Percentiles rank a stretch among this genome's conserved stretches.
Evolutionary conservation across 2,329 filamentous ascomycete genomes (phyloP).

Genomic region (Pseudogymnoascus sp.): DNA sequence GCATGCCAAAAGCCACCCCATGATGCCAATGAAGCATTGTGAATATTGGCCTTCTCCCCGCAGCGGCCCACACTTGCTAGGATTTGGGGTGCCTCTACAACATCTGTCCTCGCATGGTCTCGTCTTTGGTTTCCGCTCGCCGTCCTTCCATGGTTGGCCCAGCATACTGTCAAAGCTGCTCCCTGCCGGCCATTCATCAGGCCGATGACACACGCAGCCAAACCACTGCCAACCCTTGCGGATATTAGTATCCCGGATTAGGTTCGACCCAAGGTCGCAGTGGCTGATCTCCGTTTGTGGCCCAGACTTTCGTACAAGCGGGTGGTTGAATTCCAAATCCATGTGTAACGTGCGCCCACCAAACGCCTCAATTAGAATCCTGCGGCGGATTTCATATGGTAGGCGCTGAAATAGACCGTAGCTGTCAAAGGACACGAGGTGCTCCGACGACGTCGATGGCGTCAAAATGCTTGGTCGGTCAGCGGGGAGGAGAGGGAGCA

Average conservation of each 20-base stretch:
- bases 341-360: background rate
- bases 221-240: background rate
- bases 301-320: background rate
- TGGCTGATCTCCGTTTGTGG: background rate
- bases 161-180: background rate
- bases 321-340: background rate
- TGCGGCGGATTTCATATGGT: slow-evolving; percentile 1
- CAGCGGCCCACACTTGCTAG: background rate
- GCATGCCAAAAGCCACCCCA: background rate
- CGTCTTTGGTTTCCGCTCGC: background rate
- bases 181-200: background rate
- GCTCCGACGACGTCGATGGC: background rate
- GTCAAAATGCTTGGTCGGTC: background rate
- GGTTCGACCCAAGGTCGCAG: background rate
- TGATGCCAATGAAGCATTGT: background rate
- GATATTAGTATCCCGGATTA: background rate
- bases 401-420: background rate
- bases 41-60: background rate
- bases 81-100: background rate
- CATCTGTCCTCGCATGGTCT: background rate
- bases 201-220: background rate
- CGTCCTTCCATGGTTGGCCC: background rate
- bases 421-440: background rate
- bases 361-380: background rate
- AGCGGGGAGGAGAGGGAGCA: background rate